Evolutionary conservation across 176 grass and related monocot species (phyloP).

Genomic region (Phoenix dactylifera): DNA sequence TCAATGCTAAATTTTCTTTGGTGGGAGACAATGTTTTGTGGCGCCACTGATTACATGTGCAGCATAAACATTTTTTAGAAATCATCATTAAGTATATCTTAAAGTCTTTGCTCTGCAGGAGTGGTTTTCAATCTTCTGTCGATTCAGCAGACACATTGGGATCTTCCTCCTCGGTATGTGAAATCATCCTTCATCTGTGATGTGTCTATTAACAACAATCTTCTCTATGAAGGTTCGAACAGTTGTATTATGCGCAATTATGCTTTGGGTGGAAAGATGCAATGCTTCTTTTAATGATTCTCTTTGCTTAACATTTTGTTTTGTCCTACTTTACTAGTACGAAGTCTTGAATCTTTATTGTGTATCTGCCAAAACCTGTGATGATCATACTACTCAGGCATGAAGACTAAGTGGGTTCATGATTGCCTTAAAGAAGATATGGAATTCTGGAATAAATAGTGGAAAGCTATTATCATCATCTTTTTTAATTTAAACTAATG

Average conservation of each 20-base stretch:
- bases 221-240: too few relatives aligned
- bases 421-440: not conserved
- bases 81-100: not conserved
- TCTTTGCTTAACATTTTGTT: too few relatives aligned
- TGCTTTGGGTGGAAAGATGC: too few relatives aligned
- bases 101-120: slow-evolving; percentile 1
- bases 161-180: slow-evolving; percentile 8
- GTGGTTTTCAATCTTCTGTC: not conserved
- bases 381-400: too few relatives aligned
- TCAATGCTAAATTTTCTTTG: too few relatives aligned
- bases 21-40: not conserved
- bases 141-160: slow-evolving; percentile 10
- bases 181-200: not conserved
- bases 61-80: not conserved
- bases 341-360: too few relatives aligned
- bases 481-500: not conserved
- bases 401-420: not conserved
- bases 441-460: not conserved
- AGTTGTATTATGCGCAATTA: too few relatives aligned
- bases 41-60: not conserved
- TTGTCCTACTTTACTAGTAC: too few relatives aligned
- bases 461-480: not conserved
- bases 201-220: too few relatives aligned
- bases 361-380: too few relatives aligned
- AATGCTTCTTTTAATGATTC: too few relatives aligned